Conservation (phyloP, 768 basidiomycete species). For the Lyophyllum decastes region DNA sequence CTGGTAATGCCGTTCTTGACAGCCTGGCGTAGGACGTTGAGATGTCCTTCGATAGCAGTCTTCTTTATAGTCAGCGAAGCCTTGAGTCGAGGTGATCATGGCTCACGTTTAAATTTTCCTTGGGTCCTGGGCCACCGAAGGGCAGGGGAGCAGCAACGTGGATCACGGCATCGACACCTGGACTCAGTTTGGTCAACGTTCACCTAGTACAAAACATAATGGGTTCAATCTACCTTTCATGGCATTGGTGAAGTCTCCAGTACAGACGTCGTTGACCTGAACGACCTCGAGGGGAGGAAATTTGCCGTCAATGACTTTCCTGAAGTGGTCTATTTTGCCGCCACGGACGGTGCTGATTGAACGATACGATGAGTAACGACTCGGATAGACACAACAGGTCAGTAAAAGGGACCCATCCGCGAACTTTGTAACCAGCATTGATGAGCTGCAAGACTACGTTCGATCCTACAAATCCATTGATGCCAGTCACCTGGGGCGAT, state of each 20-base stretch:
- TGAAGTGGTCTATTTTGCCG: conserved; percentile 16
- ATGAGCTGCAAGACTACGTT: conserved; percentile 23
- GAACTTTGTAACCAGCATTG: conserved; percentile 24
- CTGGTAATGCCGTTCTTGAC: conserved; percentile 30
- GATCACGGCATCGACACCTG: conserved; percentile 37
- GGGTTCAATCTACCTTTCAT: conserved; percentile 31
- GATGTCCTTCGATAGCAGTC: conserved; percentile 32
- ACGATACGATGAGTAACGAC: background rate
- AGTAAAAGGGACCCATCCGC: conserved; percentile 16
- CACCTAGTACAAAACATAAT: background rate
- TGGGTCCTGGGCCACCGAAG: conserved; percentile 13
- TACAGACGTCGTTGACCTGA: conserved; percentile 19
- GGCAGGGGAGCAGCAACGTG: conserved; percentile 37
- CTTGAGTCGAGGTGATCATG: background rate
- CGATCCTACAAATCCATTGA: conserved; percentile 25
- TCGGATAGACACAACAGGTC: background rate
- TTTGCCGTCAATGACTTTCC: conserved; percentile 11
- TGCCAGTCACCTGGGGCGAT: conserved; percentile 24
- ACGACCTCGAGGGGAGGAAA: conserved; percentile 22
- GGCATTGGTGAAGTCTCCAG: conserved; percentile 41
- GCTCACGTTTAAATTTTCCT: conserved; percentile 16
- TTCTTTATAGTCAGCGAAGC: conserved; percentile 2
- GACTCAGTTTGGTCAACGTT: background rate
- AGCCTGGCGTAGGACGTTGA: conserved; percentile 38
- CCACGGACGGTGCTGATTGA: conserved; percentile 18